phyloP scores from a whole-genome alignment of 441 rosid genomes.

The Eutrema salsugineum region DNA sequence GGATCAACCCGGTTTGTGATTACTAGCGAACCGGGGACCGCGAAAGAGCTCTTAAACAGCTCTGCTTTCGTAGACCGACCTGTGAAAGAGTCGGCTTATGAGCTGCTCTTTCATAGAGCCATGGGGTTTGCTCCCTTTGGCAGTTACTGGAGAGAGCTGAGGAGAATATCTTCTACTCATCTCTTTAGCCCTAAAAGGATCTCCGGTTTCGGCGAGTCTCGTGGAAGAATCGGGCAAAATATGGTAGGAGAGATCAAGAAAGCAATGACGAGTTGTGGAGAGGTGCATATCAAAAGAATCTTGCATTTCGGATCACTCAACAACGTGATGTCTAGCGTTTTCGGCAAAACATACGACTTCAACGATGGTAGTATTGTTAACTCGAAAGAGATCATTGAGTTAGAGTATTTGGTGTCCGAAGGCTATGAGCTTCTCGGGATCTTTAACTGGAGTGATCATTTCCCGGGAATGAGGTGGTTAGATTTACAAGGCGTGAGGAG shows the following conservation, averaged over 20 bases:
- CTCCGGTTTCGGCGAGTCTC: conserved; percentile 10
- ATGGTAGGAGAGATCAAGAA: conserved; percentile 36
- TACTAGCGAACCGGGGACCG: conserved; percentile 60
- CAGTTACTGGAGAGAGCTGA: conserved; percentile 72
- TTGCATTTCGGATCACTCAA: conserved; percentile 70
- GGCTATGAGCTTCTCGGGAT: conserved; percentile 65
- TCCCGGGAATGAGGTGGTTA: conserved; percentile 55
- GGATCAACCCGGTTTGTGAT: conserved; percentile 70
- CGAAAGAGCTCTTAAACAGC: conserved; percentile 62
- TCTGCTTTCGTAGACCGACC: conserved; percentile 76
- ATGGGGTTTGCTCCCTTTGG: conserved; percentile 85
- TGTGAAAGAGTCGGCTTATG: conserved; percentile 77
- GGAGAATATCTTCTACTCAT: conserved; percentile 43
- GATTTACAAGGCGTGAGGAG: conserved; percentile 75
- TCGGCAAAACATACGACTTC: conserved; percentile 59
- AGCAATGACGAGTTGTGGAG: conserved; percentile 31
- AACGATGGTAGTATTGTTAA: neutral
- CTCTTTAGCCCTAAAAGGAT: conserved; percentile 33
- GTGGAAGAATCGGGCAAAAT: neutral
- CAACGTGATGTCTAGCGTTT: conserved; percentile 68
- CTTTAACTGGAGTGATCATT: conserved; percentile 87
- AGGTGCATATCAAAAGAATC: conserved; percentile 41
- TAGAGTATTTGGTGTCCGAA: conserved; percentile 65
- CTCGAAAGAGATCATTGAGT: conserved; percentile 32
- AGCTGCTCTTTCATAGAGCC: conserved; percentile 72